Conservation (phyloP, 257 asterid species). For the Ehretia macrophylla region DNA sequence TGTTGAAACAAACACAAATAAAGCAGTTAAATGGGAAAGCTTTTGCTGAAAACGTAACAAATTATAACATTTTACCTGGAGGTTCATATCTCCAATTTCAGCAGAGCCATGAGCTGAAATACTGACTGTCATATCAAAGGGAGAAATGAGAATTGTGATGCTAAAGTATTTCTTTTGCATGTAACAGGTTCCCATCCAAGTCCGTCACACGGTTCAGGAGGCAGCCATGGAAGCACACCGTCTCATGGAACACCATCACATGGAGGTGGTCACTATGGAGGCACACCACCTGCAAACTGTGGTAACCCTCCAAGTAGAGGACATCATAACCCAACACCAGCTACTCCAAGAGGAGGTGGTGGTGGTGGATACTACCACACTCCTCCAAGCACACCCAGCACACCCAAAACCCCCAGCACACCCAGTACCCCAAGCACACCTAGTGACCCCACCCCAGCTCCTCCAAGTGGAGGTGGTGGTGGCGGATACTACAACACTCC, state of each 20-base stretch:
- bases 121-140: no score
- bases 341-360: slow-evolving; percentile 30
- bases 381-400: slow-evolving; percentile 15
- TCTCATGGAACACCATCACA: slow-evolving; percentile 38
- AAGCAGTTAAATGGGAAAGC: no score
- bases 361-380: slow-evolving; percentile 21
- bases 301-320: slow-evolving; percentile 72
- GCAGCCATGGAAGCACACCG: slow-evolving; percentile 40
- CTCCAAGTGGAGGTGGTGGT: slow-evolving; percentile 20
- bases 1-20: no score
- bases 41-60: no score
- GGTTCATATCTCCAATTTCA: no score
- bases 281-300: slow-evolving; percentile 63
- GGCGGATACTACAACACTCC: slow-evolving; percentile 31
- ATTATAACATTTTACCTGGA: no score
- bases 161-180: background rate
- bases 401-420: slow-evolving; percentile 21
- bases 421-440: slow-evolving; percentile 33
- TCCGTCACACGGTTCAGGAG: slow-evolving; percentile 49
- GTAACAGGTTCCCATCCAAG: slow-evolving; percentile 40
- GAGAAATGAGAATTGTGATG: background rate
- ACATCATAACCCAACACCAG: slow-evolving; percentile 36
- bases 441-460: background rate
- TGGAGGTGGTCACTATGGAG: slow-evolving; percentile 38
- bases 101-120: no score